Conservation (phyloP, 371 early-diverging fungal species). For the Aphelidium insulamus region DNA sequence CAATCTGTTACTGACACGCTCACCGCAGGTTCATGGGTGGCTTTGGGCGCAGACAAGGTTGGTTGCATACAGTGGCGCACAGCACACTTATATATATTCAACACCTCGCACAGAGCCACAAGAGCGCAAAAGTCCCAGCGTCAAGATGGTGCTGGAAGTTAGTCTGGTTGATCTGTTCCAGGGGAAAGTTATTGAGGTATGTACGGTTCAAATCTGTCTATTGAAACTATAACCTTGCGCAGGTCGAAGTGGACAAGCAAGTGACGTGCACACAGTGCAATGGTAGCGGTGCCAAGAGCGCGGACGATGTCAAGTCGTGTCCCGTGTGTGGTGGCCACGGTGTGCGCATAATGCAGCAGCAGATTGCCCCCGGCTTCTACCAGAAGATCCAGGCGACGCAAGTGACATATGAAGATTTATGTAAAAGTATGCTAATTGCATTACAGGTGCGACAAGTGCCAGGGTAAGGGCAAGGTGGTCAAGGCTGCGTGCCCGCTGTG, state of each 20-base stretch:
- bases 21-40: conserved; percentile 1
- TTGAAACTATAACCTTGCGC: neutral
- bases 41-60: conserved; percentile 3
- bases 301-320: conserved; percentile 66
- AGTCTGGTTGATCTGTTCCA: conserved; percentile 70
- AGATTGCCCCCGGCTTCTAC: conserved; percentile 74
- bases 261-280: conserved; percentile 77
- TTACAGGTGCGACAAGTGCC: conserved; percentile 55
- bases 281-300: conserved; percentile 70
- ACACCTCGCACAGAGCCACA: conserved; percentile 16
- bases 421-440: neutral
- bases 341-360: conserved; percentile 49
- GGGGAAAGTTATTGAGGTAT: conserved; percentile 50
- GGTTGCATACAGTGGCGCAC: conserved; percentile 1
- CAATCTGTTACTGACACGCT: conserved; percentile 10
- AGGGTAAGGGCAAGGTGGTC: conserved; percentile 71
- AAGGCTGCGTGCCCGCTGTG: conserved; percentile 55
- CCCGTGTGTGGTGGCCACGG: conserved; percentile 56
- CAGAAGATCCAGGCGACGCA: conserved; percentile 76
- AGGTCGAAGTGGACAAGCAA: conserved; percentile 69
- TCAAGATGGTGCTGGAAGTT: conserved; percentile 48
- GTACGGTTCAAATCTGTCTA: neutral
- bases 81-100: neutral
- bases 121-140: conserved; percentile 56
- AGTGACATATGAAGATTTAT: conserved; percentile 4